Evolutionary conservation across 768 basidiomycete genomes (phyloP).

Genomic region (Lactarius hengduanensis): DNA sequence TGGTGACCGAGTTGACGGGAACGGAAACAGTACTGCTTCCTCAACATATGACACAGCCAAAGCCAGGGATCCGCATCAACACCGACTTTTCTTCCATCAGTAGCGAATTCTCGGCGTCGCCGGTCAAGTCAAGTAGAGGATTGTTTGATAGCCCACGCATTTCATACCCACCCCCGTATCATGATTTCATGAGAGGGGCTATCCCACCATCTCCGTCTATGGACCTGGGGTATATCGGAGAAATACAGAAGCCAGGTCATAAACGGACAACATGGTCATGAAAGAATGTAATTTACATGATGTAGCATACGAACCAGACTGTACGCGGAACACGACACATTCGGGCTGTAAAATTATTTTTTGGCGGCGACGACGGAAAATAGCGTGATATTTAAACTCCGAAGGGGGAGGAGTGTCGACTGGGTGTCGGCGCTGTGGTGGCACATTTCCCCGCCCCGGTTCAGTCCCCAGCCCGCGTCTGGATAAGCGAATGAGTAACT

Average conservation of each 20-base stretch:
- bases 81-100: neutral
- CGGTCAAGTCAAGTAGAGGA: slow-evolving; percentile 4
- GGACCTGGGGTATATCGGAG: neutral
- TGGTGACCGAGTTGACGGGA: neutral
- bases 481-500: slow-evolving; percentile 25
- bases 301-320: neutral
- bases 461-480: slow-evolving; percentile 19
- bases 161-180: slow-evolving; percentile 11
- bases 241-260: neutral
- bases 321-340: neutral
- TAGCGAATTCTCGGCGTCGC: neutral
- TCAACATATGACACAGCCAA: neutral
- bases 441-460: slow-evolving; percentile 10
- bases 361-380: slow-evolving; percentile 18
- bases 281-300: slow-evolving; percentile 1
- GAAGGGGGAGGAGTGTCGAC: slow-evolving; percentile 21
- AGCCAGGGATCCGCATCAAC: slow-evolving; percentile 2
- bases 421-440: slow-evolving; percentile 18
- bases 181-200: neutral
- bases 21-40: slow-evolving; percentile 1
- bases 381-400: slow-evolving; percentile 19
- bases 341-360: neutral
- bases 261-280: slow-evolving; percentile 8
- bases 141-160: slow-evolving; percentile 5
- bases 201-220: slow-evolving; percentile 14